A percentile compares a stretch with the other conserved stretches of the same genome.
phyloP scores from a whole-genome alignment of 495 filamentous ascomycete species.

The Aspergillus nidulans region DNA sequence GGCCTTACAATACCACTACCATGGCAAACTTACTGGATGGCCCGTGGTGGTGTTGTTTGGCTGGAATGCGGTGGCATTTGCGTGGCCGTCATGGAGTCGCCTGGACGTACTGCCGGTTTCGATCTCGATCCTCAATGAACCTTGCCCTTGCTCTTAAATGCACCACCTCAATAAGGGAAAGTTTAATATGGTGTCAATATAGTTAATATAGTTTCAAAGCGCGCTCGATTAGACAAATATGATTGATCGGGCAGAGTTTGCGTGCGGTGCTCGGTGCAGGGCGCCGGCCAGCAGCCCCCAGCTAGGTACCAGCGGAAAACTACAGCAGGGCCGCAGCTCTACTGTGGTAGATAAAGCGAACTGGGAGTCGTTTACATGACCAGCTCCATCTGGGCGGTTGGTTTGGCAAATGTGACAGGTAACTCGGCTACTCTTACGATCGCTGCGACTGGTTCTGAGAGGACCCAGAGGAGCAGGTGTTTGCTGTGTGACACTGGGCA shows the following conservation, averaged over 20 bases:
- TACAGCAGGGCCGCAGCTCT: too few relatives aligned
- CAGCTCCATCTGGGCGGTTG: not conserved
- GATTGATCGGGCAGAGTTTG: not conserved
- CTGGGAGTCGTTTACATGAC: not conserved
- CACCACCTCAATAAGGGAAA: not conserved
- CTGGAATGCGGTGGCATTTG: constrained; percentile 23
- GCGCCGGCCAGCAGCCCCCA: too few relatives aligned
- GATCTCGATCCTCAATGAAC: not conserved
- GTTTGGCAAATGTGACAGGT: constrained; percentile 5
- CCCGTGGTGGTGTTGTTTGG: constrained; percentile 19
- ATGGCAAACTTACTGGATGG: constrained; percentile 5
- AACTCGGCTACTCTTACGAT: not conserved
- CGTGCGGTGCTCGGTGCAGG: not conserved
- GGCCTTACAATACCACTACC: constrained; percentile 15
- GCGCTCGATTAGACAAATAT: not conserved
- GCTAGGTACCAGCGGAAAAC: not conserved
- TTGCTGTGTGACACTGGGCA: constrained; percentile 1
- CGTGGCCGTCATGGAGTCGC: not conserved
- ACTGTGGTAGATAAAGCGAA: not conserved
- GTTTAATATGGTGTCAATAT: not conserved
- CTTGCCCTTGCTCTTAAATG: not conserved
- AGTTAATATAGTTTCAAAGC: too few relatives aligned
- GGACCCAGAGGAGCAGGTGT: not conserved
- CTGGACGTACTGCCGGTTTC: not conserved
- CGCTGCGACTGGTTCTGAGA: not conserved